Evolutionary conservation across 73 alveolate species (phyloP), one percentile per base, ranked within the genome.

Genomic region (Paramecium bursaria): DNA sequence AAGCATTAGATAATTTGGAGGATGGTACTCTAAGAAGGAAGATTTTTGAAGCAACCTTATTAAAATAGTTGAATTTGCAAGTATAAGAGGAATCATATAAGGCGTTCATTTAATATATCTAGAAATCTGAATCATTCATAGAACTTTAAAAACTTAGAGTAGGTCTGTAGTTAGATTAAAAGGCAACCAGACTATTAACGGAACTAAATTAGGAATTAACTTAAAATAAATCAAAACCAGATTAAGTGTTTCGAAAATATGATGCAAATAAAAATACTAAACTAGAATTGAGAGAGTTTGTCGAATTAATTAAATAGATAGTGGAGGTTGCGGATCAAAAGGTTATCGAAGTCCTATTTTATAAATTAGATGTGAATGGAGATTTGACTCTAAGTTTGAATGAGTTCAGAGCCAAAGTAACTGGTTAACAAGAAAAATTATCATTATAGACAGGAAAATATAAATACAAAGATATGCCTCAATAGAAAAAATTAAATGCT

Each of bases 191-290:
- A 67, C 44, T 67, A 7, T 44, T 67, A 0, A 10, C 17, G 21
- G 82, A 67, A 39, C 22, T 67, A 4, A 67, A 67, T 19, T 21
- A 35, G 21, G 82, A 67, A 19, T 67, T 67, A 21, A 19, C 60
- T 19, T 67, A 35, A 13, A 57, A 67, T 15, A 21, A 67, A 42
- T 21, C 42, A 3, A 35, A 42, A 17, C 82, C 82, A 35, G 82
- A 67, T 39, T 67, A 67, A 39, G 5, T 67, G 21, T 67, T 67
- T 42, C n/a, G 57, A n/a, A 67, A 67, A 19, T 67, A 67, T 67
- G 82, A 67, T 67, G 53, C 82, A 3, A 67, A 67, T 39, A 35
- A 44, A 39, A 67, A 67, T 67, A 42, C 60, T 11, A 67, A 67
- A 21, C 27, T 67, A 4, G 82, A 67, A 42, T 35, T 67, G 44